Percentiles rank a stretch among this genome's conserved stretches.
Evolutionary conservation across 164 flowering plant species (phyloP).

Genomic region (Aristolochia contorta): DNA sequence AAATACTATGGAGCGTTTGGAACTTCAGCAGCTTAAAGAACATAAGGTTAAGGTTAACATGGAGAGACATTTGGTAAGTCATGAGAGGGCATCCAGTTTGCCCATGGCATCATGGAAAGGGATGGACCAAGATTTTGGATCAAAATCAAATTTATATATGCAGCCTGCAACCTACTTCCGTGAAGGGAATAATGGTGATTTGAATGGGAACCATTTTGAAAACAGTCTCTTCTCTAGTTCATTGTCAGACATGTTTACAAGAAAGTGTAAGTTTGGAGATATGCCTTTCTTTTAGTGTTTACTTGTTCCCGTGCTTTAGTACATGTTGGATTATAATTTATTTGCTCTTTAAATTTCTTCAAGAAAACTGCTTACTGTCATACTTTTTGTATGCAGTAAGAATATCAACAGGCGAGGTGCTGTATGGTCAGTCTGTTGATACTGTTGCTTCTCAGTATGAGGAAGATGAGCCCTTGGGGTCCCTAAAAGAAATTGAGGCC

Average conservation of each 20-base stretch:
- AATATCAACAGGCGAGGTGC: conserved; percentile 27
- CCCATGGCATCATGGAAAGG: conserved; percentile 29
- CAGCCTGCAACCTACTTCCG: conserved; percentile 20
- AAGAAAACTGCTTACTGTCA: not conserved
- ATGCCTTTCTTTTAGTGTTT: conserved; percentile 1
- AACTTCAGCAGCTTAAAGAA: conserved; percentile 19
- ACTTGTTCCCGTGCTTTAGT: too few species aligned
- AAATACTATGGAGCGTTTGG: conserved; percentile 18
- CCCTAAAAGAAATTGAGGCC: conserved; percentile 68
- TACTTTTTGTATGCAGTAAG: conserved; percentile 33
- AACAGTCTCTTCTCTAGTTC: conserved; percentile 77
- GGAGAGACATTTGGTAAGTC: conserved; percentile 17
- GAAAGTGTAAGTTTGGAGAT: conserved; percentile 41
- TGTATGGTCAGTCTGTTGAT: conserved; percentile 25
- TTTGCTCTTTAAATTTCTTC: too few species aligned
- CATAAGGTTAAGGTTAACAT: conserved; percentile 17
- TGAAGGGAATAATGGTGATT: conserved; percentile 19
- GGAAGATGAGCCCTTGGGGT: conserved; percentile 53
- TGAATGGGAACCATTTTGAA: conserved; percentile 41
- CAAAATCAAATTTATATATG: conserved; percentile 19
- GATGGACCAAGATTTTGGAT: conserved; percentile 20
- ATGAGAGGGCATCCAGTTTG: conserved; percentile 29
- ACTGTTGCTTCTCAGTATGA: conserved; percentile 31
- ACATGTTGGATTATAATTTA: too few species aligned
- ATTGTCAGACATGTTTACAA: conserved; percentile 56